Conservation (phyloP, 176 grass and related monocot genomes). For the Areca catechu region DNA sequence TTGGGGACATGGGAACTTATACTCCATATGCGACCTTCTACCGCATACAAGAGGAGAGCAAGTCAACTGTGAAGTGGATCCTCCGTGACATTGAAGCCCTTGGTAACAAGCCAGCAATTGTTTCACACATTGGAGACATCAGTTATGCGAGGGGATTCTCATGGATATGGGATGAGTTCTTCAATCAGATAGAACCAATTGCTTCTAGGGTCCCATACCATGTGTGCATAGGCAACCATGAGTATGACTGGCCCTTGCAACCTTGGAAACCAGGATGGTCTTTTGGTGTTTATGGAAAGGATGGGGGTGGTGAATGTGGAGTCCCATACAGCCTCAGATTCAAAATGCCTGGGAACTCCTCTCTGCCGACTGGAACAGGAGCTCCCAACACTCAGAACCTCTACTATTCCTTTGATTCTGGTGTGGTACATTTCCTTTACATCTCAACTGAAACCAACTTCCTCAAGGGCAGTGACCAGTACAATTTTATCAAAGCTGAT, state of each 20-base stretch:
- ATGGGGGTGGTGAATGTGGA: constrained; percentile 90
- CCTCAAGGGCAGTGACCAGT: constrained; percentile 53
- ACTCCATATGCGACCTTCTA: constrained; percentile 72
- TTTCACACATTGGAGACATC: constrained; percentile 96
- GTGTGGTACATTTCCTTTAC: constrained; percentile 88
- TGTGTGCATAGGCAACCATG: constrained; percentile 96
- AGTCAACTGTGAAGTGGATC: constrained; percentile 77
- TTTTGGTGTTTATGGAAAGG: constrained; percentile 47
- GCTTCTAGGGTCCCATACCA: constrained; percentile 71
- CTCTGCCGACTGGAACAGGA: constrained; percentile 59
- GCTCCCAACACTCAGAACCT: constrained; percentile 76
- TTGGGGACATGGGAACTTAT: constrained; percentile 94
- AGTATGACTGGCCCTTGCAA: constrained; percentile 92
- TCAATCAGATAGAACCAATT: constrained; percentile 84
- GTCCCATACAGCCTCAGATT: constrained; percentile 90
- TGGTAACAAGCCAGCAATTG: constrained; percentile 64
- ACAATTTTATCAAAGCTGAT: constrained; percentile 77
- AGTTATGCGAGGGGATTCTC: constrained; percentile 83
- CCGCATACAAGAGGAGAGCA: constrained; percentile 68
- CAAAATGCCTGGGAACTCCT: constrained; percentile 86
- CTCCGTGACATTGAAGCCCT: constrained; percentile 72
- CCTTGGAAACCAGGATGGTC: constrained; percentile 84
- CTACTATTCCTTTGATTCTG: constrained; percentile 77
- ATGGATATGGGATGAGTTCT: constrained; percentile 98
- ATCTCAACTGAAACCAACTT: constrained; percentile 94